Evolutionary conservation across 306 rosid genomes (phyloP), one percentile per base, ranked within the genome.

Genomic region (Hylodesmum podocarpum): DNA sequence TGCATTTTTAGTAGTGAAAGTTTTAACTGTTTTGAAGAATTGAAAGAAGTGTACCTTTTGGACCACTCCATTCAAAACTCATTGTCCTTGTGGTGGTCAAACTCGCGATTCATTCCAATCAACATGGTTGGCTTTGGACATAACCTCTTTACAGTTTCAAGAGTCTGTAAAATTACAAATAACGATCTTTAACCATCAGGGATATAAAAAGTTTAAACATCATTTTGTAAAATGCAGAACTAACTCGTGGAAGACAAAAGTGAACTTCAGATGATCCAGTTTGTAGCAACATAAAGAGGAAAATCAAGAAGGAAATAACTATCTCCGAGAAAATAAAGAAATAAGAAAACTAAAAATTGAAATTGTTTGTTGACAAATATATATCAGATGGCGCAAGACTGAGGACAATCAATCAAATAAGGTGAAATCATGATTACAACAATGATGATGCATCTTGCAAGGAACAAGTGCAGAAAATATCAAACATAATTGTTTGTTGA

Each of bases 211-310:
- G 78, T 7, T 44, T 28, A 51, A 68, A 28, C 62, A 73, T 47
- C 29, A 16, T 19, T 76, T 44, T 43, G 43, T 18, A 44, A 77
- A 15, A 33, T 11, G 64, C 27, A 14, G 16, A 22, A 79, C 84
- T 78, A 76, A 93, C 96, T 94, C 89, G 94, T 44, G 97, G 94
- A 77, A 90, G 83, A 85, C 96, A 93, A 74, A 90, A 79, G 89
- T 93, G 97, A 55, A 75, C 70, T 25, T 90, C 90, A 62, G 89
- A 92, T 76, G 89, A 86, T 82, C 92, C 86, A 11, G 77, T 80
- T 96, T 93, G 90, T 87, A 69, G 61, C 8, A 85, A 76, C 59
- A 65, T 51, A 78, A 55, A 75, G 29, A 53, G 72, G 53, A 39
- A 73, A 27, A 74, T 55, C 55, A 67, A 31, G 49, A 53, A 75